Conservation (phyloP, 164 flowering plant genomes). For the Akebia trifoliata region DNA sequence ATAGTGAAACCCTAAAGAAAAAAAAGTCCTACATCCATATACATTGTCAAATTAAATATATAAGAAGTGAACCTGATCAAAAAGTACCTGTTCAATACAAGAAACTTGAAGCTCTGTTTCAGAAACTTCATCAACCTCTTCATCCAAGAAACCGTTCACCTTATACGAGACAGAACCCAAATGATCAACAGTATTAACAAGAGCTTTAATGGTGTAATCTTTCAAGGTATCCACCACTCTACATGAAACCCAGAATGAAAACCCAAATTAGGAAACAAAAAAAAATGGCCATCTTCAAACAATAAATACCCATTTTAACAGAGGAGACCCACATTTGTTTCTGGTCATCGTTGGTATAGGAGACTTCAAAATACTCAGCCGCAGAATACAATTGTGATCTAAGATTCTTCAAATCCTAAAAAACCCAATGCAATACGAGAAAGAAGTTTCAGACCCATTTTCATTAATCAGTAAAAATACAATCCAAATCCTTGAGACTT, state of each 20-base stretch:
- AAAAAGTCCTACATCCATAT: too few species aligned
- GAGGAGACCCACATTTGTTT: constrained; percentile 66
- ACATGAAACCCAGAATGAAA: too few species aligned
- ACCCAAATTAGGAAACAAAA: neutral
- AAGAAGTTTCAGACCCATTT: too few species aligned
- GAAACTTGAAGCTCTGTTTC: constrained; percentile 64
- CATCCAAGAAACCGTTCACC: constrained; percentile 70
- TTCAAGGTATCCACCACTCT: constrained; percentile 84
- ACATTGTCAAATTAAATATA: too few species aligned
- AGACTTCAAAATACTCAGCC: constrained; percentile 89
- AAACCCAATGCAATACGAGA: neutral
- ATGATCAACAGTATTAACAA: constrained; percentile 93
- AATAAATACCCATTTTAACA: too few species aligned
- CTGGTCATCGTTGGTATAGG: constrained; percentile 80
- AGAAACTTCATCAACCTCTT: constrained; percentile 68
- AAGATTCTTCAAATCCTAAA: constrained; percentile 88
- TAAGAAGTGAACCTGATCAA: too few species aligned
- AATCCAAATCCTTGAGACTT: too few species aligned
- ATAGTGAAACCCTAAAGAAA: too few species aligned
- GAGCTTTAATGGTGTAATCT: constrained; percentile 83
- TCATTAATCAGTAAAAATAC: too few species aligned
- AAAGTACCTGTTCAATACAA: constrained; percentile 80
- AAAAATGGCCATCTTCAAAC: neutral
- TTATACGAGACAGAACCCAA: constrained; percentile 84
- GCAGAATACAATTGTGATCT: constrained; percentile 88